Percentiles rank a stretch among this genome's conserved stretches.
Conservation (phyloP, 2,329 filamentous ascomycete genomes). For the Pseudocercospora fuligena region DNA sequence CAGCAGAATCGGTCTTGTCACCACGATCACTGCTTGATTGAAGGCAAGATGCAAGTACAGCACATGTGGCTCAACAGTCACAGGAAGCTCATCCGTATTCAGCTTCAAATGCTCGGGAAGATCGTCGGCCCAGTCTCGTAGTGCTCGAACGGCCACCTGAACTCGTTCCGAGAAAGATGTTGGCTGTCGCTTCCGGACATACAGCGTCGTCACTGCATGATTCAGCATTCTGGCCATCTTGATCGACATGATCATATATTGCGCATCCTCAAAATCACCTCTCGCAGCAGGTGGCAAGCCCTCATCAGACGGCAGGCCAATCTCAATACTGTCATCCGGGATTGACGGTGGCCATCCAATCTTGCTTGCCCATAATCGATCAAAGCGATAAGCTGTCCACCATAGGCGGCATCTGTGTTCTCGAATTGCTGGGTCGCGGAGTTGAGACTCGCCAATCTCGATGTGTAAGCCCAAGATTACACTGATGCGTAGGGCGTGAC, state of each 20-base stretch:
- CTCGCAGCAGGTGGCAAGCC: slow-evolving; percentile 33
- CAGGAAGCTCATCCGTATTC: slow-evolving; percentile 33
- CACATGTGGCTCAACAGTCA: slow-evolving; percentile 30
- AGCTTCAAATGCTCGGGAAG: slow-evolving; percentile 43
- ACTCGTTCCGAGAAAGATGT: slow-evolving; percentile 44
- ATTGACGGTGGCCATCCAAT: slow-evolving; percentile 42
- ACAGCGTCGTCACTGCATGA: slow-evolving; percentile 37
- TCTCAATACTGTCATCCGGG: slow-evolving; percentile 44
- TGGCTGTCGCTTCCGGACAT: slow-evolving; percentile 37
- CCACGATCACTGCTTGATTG: slow-evolving; percentile 43
- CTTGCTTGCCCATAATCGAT: slow-evolving; percentile 43
- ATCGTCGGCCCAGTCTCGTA: slow-evolving; percentile 46
- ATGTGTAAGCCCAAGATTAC: slow-evolving; percentile 53
- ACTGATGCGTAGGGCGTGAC: slow-evolving; percentile 51
- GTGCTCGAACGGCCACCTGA: slow-evolving; percentile 42
- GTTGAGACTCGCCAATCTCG: slow-evolving; percentile 47
- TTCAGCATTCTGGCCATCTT: slow-evolving; percentile 45
- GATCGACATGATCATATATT: slow-evolving; percentile 47
- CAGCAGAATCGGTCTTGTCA: slow-evolving; percentile 42
- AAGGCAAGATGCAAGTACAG: slow-evolving; percentile 44
- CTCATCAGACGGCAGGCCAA: slow-evolving; percentile 48
- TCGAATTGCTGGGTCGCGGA: slow-evolving; percentile 43
- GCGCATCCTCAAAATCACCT: slow-evolving; percentile 43
- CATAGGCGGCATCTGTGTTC: slow-evolving; percentile 43
- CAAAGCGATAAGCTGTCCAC: slow-evolving; percentile 44